These are phyloP conservation scores for Cryptococcus amylolentus DNA, from an alignment of 1,284 basidiomycete genomes.

Conservation along the genomic window DNA sequence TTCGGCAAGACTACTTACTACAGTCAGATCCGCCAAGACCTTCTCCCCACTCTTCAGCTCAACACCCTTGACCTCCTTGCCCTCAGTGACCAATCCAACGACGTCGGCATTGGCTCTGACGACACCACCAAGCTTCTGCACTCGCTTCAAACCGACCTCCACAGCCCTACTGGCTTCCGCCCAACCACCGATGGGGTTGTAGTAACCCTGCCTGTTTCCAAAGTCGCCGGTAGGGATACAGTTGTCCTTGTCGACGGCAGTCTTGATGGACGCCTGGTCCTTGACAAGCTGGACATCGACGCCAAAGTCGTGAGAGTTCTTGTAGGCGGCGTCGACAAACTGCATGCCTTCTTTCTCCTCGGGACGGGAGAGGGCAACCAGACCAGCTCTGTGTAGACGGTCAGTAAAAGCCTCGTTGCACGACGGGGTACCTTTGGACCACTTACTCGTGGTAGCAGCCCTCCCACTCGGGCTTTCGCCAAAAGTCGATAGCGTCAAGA, in stretches of 20 bases:
- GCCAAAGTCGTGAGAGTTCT: conserved; percentile 29
- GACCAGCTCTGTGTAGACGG: conserved; percentile 31
- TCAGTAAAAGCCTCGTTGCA: not conserved
- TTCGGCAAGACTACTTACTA: conserved; percentile 21
- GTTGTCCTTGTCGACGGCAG: conserved; percentile 10
- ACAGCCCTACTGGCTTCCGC: conserved; percentile 71
- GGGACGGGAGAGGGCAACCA: conserved; percentile 31
- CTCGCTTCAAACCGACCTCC: conserved; percentile 57
- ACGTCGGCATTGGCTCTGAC: conserved; percentile 62
- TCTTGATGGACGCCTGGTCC: conserved; percentile 22
- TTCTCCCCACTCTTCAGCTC: conserved; percentile 60
- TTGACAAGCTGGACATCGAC: conserved; percentile 25
- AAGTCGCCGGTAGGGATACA: conserved; percentile 27
- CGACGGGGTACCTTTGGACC: not conserved
- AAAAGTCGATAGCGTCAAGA: conserved; percentile 46
- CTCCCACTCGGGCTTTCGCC: conserved; percentile 58
- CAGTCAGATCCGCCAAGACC: conserved; percentile 40
- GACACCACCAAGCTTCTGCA: conserved; percentile 60
- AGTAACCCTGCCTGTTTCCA: conserved; percentile 56
- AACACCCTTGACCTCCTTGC: conserved; percentile 60
- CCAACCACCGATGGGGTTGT: conserved; percentile 81
- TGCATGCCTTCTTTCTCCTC: conserved; percentile 24
- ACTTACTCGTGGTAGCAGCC: conserved; percentile 75
- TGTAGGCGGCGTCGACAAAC: conserved; percentile 38
- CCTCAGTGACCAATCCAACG: conserved; percentile 44